A percentile compares a stretch with the other conserved stretches of the same genome.
These are phyloP conservation scores for Botryosphaeria dothidea DNA, from an alignment of 2,329 filamentous ascomycete species.

Conservation along the genomic window DNA sequence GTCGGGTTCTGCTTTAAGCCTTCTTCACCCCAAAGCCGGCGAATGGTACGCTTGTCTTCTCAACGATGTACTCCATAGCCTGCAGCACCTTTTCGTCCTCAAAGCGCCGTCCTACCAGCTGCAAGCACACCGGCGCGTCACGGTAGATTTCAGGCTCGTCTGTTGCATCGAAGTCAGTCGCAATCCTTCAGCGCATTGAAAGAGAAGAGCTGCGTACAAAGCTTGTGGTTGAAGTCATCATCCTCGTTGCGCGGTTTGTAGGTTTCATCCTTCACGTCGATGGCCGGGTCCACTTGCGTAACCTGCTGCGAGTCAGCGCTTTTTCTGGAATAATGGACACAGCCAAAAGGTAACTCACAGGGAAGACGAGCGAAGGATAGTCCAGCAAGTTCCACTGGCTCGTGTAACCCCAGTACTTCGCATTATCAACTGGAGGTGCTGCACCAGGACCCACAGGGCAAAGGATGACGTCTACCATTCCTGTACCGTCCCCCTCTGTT, in stretches of 20 bases:
- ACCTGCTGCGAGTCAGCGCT: conserved; percentile 20
- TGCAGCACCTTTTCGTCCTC: conserved; percentile 57
- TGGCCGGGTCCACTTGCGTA: conserved; percentile 40
- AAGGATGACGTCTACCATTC: conserved; percentile 61
- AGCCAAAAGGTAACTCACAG: conserved; percentile 40
- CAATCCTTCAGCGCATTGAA: neutral
- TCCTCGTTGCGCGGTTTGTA: conserved; percentile 46
- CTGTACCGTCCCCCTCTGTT: conserved; percentile 23
- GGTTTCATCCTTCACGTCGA: conserved; percentile 41
- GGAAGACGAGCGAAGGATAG: conserved; percentile 64
- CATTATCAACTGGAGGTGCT: conserved; percentile 54
- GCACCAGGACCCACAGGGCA: conserved; percentile 59
- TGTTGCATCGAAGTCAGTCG: conserved; percentile 17
- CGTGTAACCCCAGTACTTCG: conserved; percentile 67
- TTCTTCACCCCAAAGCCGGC: conserved; percentile 19
- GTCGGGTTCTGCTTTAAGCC: neutral
- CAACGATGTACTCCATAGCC: conserved; percentile 38
- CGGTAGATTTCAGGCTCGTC: conserved; percentile 49
- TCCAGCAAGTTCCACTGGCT: conserved; percentile 69
- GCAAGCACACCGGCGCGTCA: conserved; percentile 54
- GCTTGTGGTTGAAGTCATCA: conserved; percentile 50
- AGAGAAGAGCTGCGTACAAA: conserved; percentile 40
- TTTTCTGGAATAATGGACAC: neutral
- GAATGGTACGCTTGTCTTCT: conserved; percentile 31
- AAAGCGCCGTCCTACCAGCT: conserved; percentile 55